Percentiles rank a stretch among this genome's conserved stretches.
phyloP scores from a whole-genome alignment of 2,329 filamentous ascomycete species.

The Dendryphion nanum region DNA sequence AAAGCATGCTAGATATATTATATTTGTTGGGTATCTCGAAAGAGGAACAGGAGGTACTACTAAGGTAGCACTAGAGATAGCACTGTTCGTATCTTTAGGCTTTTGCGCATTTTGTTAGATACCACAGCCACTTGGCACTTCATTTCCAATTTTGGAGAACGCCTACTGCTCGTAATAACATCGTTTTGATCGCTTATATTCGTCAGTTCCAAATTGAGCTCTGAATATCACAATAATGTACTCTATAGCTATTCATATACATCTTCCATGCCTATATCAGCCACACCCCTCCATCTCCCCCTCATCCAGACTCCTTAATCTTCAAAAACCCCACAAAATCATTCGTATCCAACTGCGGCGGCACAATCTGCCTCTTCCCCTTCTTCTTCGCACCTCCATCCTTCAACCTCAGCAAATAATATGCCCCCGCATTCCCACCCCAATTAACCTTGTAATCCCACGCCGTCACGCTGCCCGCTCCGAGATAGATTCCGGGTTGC shows the following conservation, averaged over 20 bases:
- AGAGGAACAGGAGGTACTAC: slow-evolving; percentile 59
- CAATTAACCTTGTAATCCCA: slow-evolving; percentile 12
- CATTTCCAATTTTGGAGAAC: too few relatives aligned
- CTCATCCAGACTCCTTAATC: too few relatives aligned
- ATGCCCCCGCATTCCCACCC: slow-evolving; percentile 14
- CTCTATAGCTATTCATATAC: too few relatives aligned
- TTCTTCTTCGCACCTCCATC: background rate
- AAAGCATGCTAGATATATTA: slow-evolving; percentile 68
- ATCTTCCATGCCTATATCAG: too few relatives aligned
- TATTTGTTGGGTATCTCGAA: slow-evolving; percentile 71
- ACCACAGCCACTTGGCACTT: too few relatives aligned
- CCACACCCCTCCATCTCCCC: too few relatives aligned
- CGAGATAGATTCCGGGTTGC: slow-evolving; percentile 5
- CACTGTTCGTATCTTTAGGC: too few relatives aligned
- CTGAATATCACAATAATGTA: too few relatives aligned
- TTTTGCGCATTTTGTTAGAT: too few relatives aligned
- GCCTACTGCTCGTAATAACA: too few relatives aligned
- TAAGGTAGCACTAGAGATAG: slow-evolving; percentile 26
- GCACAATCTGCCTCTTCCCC: slow-evolving; percentile 3
- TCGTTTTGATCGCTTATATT: too few relatives aligned
- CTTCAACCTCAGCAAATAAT: slow-evolving; percentile 10
- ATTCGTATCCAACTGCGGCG: slow-evolving; percentile 10
- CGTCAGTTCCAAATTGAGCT: too few relatives aligned
- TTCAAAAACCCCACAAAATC: slow-evolving; percentile 11
- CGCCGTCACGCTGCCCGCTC: slow-evolving; percentile 4